These are phyloP conservation scores for Plasmodium coatneyi DNA, from an alignment of 169 alveolate genomes.

Conservation along the genomic window DNA sequence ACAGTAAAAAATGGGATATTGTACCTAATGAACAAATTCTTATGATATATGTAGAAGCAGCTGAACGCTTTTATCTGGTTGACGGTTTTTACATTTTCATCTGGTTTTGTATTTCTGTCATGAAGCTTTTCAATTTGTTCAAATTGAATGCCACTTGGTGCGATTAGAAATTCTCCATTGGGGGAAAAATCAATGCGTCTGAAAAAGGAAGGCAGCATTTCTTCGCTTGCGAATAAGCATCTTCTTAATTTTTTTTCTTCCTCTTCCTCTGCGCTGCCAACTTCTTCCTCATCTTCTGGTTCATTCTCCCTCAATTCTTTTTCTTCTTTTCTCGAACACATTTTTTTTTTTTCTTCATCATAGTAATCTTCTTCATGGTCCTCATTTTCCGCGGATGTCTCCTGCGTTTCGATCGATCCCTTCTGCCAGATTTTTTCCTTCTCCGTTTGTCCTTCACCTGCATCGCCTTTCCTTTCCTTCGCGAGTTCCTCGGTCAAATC, in stretches of 20 bases:
- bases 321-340: background rate
- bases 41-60: conserved; percentile 73
- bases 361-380: conserved; percentile 39
- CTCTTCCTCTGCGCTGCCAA: conserved; percentile 11
- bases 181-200: conserved; percentile 93
- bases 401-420: background rate
- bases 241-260: conserved; percentile 75
- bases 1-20: conserved; percentile 71
- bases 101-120: conserved; percentile 42
- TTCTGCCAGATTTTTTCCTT: background rate
- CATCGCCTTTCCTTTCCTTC: background rate
- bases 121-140: conserved; percentile 60
- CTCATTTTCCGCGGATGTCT: conserved; percentile 11
- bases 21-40: conserved; percentile 60
- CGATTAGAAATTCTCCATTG: conserved; percentile 88
- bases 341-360: background rate
- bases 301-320: conserved; percentile 12
- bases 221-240: conserved; percentile 88
- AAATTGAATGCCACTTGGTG: conserved; percentile 90
- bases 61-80: conserved; percentile 62
- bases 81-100: conserved; percentile 51
- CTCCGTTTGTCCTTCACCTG: conserved; percentile 42
- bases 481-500: conserved; percentile 3
- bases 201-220: conserved; percentile 88
- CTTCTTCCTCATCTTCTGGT: conserved; percentile 7